Base-by-base conservation (phyloP, 441 rosid species). In the Adansonia grandidieri region DNA sequence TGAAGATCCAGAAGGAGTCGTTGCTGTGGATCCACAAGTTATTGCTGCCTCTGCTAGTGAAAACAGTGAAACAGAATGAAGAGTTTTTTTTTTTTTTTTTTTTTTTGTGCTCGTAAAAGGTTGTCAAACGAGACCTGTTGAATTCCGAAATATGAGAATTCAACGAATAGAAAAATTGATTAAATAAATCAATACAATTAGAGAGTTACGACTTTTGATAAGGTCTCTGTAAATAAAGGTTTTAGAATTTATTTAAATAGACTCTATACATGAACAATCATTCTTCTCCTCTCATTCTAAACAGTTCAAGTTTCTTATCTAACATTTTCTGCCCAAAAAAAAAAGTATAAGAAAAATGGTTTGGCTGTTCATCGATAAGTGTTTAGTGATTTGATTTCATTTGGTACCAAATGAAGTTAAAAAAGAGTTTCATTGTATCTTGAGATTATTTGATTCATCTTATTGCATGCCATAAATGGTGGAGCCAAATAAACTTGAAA, bases 1-100 rank as follows among this genome's bases (percentile, higher is more conserved):
- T 37, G 91, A 88, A 73, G 85, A 82, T 79, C 80, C 71, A n/a
- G 73, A 62, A 37, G 89, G 72, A 82, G 83, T 63, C 73, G 78
- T 40, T 17, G 81, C 80, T 37, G 83, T 67, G 57, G 85, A 83
- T 24, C 82, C 58, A 63, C 76, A 17, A 56, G 76, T 45, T 32
- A 72, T 7, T 2, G 83, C 84, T 73, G 53, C 61, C 3, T 37
- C 62, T 77, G 66, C 58, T 28, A 79, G 70, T 53, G 66, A 77
- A 66, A 85, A 75, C 65, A 40, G 76, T 60, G 83, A 78, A 62
- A 62, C 70, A 9, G 85, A 83, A 56, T 83, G 51, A 80, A 53
- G 8, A 73, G n/a, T 70, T 44, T 32, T 53, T 62, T 50, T 32
- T 37, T 37, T 37, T 28, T 28, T 28, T 28, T 28, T 28, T 37